Evolutionary conservation across 352 stramenopile genomes (phyloP), one percentile per base, ranked within the genome.

Genomic region (Pythium scleroteichum): DNA sequence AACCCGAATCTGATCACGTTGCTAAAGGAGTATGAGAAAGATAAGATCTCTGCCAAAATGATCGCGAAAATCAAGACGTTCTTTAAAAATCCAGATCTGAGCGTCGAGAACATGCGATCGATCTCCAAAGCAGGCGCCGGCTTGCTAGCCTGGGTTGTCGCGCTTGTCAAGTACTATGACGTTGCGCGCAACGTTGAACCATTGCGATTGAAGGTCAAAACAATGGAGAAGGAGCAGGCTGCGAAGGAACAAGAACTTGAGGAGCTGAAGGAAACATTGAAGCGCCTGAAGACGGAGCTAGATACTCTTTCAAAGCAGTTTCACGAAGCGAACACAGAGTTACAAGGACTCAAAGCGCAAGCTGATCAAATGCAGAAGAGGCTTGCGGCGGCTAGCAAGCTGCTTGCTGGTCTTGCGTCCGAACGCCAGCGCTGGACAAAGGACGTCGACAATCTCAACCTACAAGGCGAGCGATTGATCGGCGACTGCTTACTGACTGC

Each of bases 161-260:
- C 95, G 19, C 97, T 98, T 56, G 84, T 96, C 44, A 98, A 98
- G 59, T 98, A 98, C 70, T 94, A 98, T 58, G 92, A 98, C 32
- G 90, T 98, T 10, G 94, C 95, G 9, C 93, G 93, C 49, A 98
- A 98, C 50, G 95, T 98, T 3, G 92, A 98, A 32, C 95, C 95
- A 0, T 62, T 98, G 38, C 78, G 83, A 41, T 70, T 86, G 17
- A 97, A 97, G 56, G 94, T 98, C 3, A 97, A 96, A 54, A 88
- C 91, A 0, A 92, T 96, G 80, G 87, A 97, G 56, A 98, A 98
- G 57, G 89, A 98, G 57, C 92, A 98, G 57, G 79, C 78, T 0
- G 64, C 96, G 20, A 95, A 96, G 56, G 94, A 98, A 48, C 88
- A 96, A 39, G 86, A 95, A 56, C 75, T 97, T 2, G 68, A 75